Evolutionary conservation across 306 rosid genomes (phyloP).

Genomic region (Urtica urens): DNA sequence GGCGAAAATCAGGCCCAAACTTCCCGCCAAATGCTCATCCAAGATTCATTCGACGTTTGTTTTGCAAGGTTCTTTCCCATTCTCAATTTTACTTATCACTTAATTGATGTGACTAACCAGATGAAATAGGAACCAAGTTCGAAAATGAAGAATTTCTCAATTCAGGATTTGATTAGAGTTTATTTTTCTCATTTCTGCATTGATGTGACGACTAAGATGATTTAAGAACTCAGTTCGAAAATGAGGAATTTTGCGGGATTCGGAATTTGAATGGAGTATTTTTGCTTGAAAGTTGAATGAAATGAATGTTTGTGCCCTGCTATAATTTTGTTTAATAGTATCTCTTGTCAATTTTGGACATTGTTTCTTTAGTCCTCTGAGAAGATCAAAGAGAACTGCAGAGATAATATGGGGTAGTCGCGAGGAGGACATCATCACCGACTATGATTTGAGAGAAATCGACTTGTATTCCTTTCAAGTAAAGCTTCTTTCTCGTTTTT

Average conservation of each 20-base stretch:
- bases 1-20: slow-evolving; percentile 89
- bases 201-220: too few relatives aligned
- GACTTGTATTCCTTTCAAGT: slow-evolving; percentile 94
- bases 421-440: slow-evolving; percentile 37
- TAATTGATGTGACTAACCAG: too few relatives aligned
- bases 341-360: too few relatives aligned
- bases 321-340: too few relatives aligned
- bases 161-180: neutral
- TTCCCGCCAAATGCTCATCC: slow-evolving; percentile 72
- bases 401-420: slow-evolving; percentile 83
- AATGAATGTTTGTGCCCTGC: neutral
- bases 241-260: too few relatives aligned
- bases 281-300: too few relatives aligned
- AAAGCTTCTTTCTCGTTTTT: slow-evolving; percentile 8
- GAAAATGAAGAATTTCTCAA: too few relatives aligned
- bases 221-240: too few relatives aligned
- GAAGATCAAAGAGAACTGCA: slow-evolving; percentile 75
- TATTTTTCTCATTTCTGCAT: too few relatives aligned
- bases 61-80: slow-evolving; percentile 44
- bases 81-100: neutral
- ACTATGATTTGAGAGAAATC: slow-evolving; percentile 63
- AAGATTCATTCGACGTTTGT: slow-evolving; percentile 64
- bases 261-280: too few relatives aligned
- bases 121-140: too few relatives aligned
- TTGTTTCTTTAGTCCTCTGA: slow-evolving; percentile 48